Percentiles rank a stretch among this genome's conserved stretches.
Conservation (phyloP, 1,284 basidiomycete species). For the Cutaneotrichosporon sp. region DNA sequence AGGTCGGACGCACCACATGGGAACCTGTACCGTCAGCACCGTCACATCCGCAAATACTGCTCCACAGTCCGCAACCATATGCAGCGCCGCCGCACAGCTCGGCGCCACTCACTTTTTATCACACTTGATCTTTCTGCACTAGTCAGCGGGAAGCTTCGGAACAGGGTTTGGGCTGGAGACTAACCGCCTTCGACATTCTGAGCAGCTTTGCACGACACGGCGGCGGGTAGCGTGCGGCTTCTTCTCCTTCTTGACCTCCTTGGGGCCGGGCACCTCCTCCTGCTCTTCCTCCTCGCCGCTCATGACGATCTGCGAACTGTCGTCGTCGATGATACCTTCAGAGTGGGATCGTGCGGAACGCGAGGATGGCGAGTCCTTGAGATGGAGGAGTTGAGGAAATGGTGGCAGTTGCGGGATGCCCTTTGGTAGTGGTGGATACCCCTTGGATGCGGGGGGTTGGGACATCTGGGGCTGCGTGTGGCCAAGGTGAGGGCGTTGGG, state of each 20-base stretch:
- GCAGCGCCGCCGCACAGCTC: slow-evolving; percentile 29
- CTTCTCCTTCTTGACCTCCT: slow-evolving; percentile 38
- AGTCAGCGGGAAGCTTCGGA: slow-evolving; percentile 1
- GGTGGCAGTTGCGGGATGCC: slow-evolving; percentile 38
- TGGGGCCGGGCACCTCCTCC: slow-evolving; percentile 18
- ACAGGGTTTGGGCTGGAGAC: slow-evolving; percentile 4
- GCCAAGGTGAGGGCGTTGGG: background rate
- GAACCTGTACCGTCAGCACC: slow-evolving; percentile 16
- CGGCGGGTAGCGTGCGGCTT: slow-evolving; percentile 46
- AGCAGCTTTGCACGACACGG: slow-evolving; percentile 54
- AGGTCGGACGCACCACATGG: slow-evolving; percentile 17
- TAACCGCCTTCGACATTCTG: slow-evolving; percentile 50
- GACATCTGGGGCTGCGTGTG: slow-evolving; percentile 27
- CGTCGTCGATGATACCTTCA: slow-evolving; percentile 21
- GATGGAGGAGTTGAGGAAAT: slow-evolving; percentile 41
- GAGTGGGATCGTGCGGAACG: slow-evolving; percentile 15
- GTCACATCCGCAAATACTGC: background rate
- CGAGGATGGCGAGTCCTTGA: slow-evolving; percentile 28
- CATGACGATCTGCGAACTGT: slow-evolving; percentile 13
- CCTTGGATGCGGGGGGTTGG: slow-evolving; percentile 34
- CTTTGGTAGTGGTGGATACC: slow-evolving; percentile 31
- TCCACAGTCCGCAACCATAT: slow-evolving; percentile 4
- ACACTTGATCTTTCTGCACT: slow-evolving; percentile 51
- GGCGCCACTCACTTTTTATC: slow-evolving; percentile 49
- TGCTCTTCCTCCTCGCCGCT: slow-evolving; percentile 32